A percentile compares a stretch with the other conserved stretches of the same genome.
Evolutionary conservation across 768 basidiomycete species (phyloP).

Genomic region (Flagelloscypha sp.): DNA sequence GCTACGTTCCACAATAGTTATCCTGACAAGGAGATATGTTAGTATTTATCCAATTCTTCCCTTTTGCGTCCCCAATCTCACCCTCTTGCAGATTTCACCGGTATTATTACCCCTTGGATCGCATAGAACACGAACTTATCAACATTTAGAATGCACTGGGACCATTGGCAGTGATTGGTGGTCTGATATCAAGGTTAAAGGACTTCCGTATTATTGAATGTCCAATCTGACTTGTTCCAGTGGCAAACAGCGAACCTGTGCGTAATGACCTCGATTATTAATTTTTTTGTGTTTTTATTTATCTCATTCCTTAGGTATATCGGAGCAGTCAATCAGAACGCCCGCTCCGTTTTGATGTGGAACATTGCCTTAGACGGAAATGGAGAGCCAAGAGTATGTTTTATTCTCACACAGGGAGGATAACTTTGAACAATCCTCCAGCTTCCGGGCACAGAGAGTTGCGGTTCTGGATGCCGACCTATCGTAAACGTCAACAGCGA

Average conservation of each 20-base stretch:
- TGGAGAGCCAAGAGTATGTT: no score
- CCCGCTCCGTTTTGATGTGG: constrained; percentile 60
- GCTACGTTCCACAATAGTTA: constrained; percentile 46
- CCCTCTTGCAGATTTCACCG: constrained; percentile 34
- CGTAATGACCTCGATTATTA: constrained; percentile 9
- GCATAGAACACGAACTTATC: not conserved
- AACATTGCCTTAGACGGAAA: constrained; percentile 58
- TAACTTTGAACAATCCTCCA: no score
- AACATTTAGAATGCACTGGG: constrained; percentile 52
- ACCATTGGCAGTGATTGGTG: constrained; percentile 68
- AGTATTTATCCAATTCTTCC: not conserved
- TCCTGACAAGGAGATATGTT: constrained; percentile 43
- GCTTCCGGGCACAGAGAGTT: constrained; percentile 57
- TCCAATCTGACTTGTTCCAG: constrained; percentile 23
- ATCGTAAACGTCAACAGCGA: constrained; percentile 60
- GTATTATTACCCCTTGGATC: constrained; percentile 12
- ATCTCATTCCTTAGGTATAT: constrained; percentile 26
- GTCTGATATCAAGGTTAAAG: constrained; percentile 62
- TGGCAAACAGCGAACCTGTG: constrained; percentile 68
- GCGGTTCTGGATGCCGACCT: constrained; percentile 55
- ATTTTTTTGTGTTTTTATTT: constrained; percentile 13
- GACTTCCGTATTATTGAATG: constrained; percentile 1
- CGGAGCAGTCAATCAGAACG: constrained; percentile 31
- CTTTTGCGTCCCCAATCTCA: not conserved
- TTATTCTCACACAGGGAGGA: no score